Percentiles rank a stretch among this genome's conserved stretches.
Evolutionary conservation across 1,284 basidiomycete species (phyloP).

Genomic region (Malassezia arunalokei): DNA sequence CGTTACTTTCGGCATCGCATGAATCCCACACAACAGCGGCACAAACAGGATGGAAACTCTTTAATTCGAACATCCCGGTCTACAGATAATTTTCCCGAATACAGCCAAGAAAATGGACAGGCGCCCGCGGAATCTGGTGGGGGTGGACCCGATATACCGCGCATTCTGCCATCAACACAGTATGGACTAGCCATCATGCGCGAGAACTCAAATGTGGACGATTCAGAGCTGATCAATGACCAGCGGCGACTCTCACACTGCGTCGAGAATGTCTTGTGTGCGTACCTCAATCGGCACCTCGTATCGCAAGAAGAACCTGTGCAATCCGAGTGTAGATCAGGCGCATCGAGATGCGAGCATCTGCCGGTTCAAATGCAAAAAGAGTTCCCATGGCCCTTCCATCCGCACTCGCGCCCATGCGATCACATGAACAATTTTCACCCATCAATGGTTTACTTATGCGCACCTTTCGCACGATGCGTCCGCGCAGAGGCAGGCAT

Average conservation of each 20-base stretch:
- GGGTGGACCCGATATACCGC: background rate
- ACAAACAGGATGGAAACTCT: background rate
- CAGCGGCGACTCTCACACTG: slow-evolving; percentile 32
- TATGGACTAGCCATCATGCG: slow-evolving; percentile 11
- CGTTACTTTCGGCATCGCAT: slow-evolving; percentile 39
- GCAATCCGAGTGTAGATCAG: background rate
- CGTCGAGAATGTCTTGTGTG: slow-evolving; percentile 39
- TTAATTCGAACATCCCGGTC: background rate
- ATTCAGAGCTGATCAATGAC: slow-evolving; percentile 16
- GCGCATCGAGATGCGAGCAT: background rate
- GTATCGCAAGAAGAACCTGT: background rate
- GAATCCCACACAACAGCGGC: background rate
- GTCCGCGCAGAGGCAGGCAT: slow-evolving; percentile 45
- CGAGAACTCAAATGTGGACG: slow-evolving; percentile 5
- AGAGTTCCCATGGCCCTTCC: background rate
- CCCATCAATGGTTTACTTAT: slow-evolving; percentile 41
- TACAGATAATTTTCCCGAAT: background rate
- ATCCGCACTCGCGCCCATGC: background rate
- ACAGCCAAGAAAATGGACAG: background rate
- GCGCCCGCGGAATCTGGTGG: background rate
- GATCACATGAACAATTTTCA: slow-evolving; percentile 25
- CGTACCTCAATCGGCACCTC: slow-evolving; percentile 32
- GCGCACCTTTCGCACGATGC: slow-evolving; percentile 44
- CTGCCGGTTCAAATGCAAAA: slow-evolving; percentile 5
- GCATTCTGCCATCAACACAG: slow-evolving; percentile 11